Conservation (phyloP, 2,329 filamentous ascomycete genomes). For the Keithomyces neogunnii region DNA sequence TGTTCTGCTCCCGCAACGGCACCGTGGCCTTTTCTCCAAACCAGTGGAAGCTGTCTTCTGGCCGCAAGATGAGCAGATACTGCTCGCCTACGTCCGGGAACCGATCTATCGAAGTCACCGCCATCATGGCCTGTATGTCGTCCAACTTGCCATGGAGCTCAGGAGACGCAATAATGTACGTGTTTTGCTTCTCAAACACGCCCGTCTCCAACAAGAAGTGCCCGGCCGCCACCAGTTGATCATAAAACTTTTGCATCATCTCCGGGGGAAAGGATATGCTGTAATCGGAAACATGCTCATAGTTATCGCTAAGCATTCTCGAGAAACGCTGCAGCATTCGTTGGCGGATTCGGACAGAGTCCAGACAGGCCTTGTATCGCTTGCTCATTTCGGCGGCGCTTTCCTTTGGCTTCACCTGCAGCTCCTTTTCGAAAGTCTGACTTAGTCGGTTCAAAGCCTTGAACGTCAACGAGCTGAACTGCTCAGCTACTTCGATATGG, state of each 20-base stretch:
- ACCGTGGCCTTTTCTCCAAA: slow-evolving; percentile 67
- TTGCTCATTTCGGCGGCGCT: slow-evolving; percentile 86
- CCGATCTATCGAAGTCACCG: slow-evolving; percentile 51
- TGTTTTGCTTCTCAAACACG: slow-evolving; percentile 61
- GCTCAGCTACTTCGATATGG: slow-evolving; percentile 93
- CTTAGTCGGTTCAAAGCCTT: slow-evolving; percentile 86
- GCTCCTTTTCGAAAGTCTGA: slow-evolving; percentile 83
- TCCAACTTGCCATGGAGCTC: slow-evolving; percentile 65
- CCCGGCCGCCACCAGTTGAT: slow-evolving; percentile 69
- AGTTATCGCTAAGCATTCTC: slow-evolving; percentile 80
- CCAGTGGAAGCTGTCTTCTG: slow-evolving; percentile 74
- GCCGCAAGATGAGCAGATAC: slow-evolving; percentile 77
- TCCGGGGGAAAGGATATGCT: slow-evolving; percentile 67
- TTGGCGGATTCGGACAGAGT: slow-evolving; percentile 92
- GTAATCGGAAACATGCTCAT: slow-evolving; percentile 95
- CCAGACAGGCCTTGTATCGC: slow-evolving; percentile 88
- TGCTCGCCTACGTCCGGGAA: slow-evolving; percentile 61
- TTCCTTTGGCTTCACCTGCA: slow-evolving; percentile 78
- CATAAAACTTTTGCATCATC: slow-evolving; percentile 66
- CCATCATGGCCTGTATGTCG: slow-evolving; percentile 79
- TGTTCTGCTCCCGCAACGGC: slow-evolving; percentile 64
- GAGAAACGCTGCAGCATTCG: slow-evolving; percentile 95
- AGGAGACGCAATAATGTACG: slow-evolving; percentile 79
- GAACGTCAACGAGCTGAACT: slow-evolving; percentile 89
- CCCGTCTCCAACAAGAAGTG: slow-evolving; percentile 80